Evolutionary conservation across 2,329 filamentous ascomycete species (phyloP).

Genomic region (Stromatinia cepivora): DNA sequence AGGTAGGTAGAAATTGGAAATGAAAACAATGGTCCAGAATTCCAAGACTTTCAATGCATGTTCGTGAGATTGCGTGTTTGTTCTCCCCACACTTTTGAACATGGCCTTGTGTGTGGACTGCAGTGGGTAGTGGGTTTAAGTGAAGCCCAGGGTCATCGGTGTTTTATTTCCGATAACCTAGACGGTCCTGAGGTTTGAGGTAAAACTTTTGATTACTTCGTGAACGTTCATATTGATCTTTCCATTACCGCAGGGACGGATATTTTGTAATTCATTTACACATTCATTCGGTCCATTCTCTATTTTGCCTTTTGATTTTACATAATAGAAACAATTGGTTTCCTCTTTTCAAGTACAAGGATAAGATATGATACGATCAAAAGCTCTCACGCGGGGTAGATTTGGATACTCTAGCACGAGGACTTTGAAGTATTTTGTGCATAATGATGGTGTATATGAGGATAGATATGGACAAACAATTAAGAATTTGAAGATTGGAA

Average conservation of each 20-base stretch:
- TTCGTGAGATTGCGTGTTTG: neutral
- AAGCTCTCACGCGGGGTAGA: constrained; percentile 28
- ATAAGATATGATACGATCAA: constrained; percentile 17
- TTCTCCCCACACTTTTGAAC: neutral
- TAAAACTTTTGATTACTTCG: neutral
- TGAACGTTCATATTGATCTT: neutral
- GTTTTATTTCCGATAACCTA: neutral
- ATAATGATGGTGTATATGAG: constrained; percentile 23
- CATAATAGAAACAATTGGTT: neutral
- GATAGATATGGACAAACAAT: constrained; percentile 54
- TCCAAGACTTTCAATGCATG: constrained; percentile 2
- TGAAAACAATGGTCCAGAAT: neutral
- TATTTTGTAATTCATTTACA: neutral
- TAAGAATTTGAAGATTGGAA: constrained; percentile 64
- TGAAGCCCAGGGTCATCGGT: neutral
- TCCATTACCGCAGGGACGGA: neutral
- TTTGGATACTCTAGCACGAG: constrained; percentile 16
- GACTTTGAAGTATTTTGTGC: constrained; percentile 27
- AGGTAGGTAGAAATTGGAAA: neutral
- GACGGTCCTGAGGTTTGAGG: neutral
- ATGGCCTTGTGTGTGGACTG: too few species aligned
- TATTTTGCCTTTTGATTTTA: neutral
- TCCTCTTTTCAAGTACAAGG: too few species aligned
- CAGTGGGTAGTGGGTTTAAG: neutral
- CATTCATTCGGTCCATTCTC: neutral